phyloP scores from a whole-genome alignment of 768 basidiomycete genomes.

The Sporobolomyces pararoseus region DNA sequence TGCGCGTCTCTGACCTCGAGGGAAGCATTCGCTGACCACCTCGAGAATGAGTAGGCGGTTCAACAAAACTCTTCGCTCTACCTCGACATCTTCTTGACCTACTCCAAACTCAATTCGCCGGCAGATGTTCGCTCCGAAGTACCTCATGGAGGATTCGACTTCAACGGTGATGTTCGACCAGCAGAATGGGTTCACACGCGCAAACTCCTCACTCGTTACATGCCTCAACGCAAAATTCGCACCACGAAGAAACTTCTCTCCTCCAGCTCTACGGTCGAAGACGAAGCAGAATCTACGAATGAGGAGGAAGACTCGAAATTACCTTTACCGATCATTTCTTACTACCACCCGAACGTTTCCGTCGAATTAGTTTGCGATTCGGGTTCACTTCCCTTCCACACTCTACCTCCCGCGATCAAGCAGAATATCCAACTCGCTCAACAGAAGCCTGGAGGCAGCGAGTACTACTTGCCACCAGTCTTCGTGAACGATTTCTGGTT shows the following conservation, averaged over 20 bases:
- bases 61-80: slow-evolving; percentile 74
- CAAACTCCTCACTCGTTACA: slow-evolving; percentile 79
- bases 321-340: slow-evolving; percentile 48
- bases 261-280: slow-evolving; percentile 47
- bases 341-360: slow-evolving; percentile 87
- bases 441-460: slow-evolving; percentile 42
- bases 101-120: slow-evolving; percentile 43
- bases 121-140: not conserved
- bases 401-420: slow-evolving; percentile 60
- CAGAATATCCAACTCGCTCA: slow-evolving; percentile 66
- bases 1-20: no score
- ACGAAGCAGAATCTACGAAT: slow-evolving; percentile 44
- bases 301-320: slow-evolving; percentile 37
- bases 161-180: not conserved
- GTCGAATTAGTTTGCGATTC: slow-evolving; percentile 75
- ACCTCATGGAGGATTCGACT: slow-evolving; percentile 13
- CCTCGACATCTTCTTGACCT: slow-evolving; percentile 74
- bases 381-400: slow-evolving; percentile 56
- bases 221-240: slow-evolving; percentile 65
- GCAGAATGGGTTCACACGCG: slow-evolving; percentile 20
- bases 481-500: slow-evolving; percentile 90
- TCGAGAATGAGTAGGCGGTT: slow-evolving; percentile 58
- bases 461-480: slow-evolving; percentile 72
- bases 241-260: slow-evolving; percentile 77
- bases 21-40: not conserved